A percentile compares a stretch with the other conserved stretches of the same genome.
phyloP scores from a whole-genome alignment of 345 rosid genomes.

The Punica granatum region DNA sequence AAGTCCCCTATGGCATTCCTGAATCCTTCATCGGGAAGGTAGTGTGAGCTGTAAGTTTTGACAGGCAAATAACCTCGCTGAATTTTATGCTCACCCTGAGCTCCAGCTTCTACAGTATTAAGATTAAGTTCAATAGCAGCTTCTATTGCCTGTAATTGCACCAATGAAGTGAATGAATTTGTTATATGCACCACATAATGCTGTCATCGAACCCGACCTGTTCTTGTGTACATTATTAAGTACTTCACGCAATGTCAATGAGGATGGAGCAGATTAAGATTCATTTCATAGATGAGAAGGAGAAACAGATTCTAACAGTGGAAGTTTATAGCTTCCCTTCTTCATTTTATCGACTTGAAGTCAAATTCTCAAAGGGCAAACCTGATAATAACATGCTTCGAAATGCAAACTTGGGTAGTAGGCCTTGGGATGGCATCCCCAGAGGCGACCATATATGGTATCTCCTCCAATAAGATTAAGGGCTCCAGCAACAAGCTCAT shows the following conservation, averaged over 20 bases:
- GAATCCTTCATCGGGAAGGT: slow-evolving; percentile 60
- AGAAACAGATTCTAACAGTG: background rate
- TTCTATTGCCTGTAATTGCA: slow-evolving; percentile 63
- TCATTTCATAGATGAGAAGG: background rate
- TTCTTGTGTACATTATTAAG: too few relatives aligned
- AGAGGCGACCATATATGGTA: slow-evolving; percentile 76
- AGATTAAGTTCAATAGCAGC: slow-evolving; percentile 81
- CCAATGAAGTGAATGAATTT: background rate
- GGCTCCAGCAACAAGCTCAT: slow-evolving; percentile 89
- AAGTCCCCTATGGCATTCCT: slow-evolving; percentile 60
- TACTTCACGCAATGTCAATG: background rate
- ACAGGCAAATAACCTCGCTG: slow-evolving; percentile 91
- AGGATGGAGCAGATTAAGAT: background rate
- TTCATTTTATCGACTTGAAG: background rate
- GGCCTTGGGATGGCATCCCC: slow-evolving; percentile 80
- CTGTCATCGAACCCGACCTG: background rate
- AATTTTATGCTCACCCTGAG: slow-evolving; percentile 97
- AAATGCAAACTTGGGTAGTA: slow-evolving; percentile 89
- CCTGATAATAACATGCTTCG: slow-evolving; percentile 99
- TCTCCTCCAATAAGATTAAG: slow-evolving; percentile 92
- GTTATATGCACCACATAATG: background rate
- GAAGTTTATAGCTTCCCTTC: background rate
- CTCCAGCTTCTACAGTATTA: slow-evolving; percentile 89
- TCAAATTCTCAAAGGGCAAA: slow-evolving; percentile 12
- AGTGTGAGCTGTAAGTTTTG: slow-evolving; percentile 82